Evolutionary conservation across 345 rosid genomes (phyloP), one percentile per base, ranked within the genome.

Genomic region (Adansonia digitata): DNA sequence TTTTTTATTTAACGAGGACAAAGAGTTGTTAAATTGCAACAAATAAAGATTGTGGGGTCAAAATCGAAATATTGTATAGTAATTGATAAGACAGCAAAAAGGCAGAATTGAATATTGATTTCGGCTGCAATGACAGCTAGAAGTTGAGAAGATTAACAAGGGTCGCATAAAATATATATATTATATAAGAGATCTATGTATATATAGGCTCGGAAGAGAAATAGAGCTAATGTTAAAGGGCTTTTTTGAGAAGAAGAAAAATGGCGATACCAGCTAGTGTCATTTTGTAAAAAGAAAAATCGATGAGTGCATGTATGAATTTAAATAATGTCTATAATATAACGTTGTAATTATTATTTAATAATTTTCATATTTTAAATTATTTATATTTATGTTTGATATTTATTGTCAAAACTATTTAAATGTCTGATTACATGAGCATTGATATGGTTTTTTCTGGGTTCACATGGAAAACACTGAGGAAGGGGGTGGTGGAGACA

Each of bases 41-140:
- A 17, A 57, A 57, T 26, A 14, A 26, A 57, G 35, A 57, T 57
- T 57, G 62, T 57, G 27, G 62, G 61, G 61, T 56, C 61, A n/a
- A n/a, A n/a, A n/a, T n/a, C n/a, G n/a, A n/a, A n/a, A n/a, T n/a
- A n/a, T n/a, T n/a, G n/a, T n/a, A 17, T 49, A 49, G 8, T 42
- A 42, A 42, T 42, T 42, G 18, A 40, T 40, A 42, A 5, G 17
- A n/a, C 70, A 46, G 43, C 43, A 7, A 71, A 40, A 53, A 31
- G 20, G 63, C 12, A 55, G 64, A 71, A 14, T 55, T 53, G 34
- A 71, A 22, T 34, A 39, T 37, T 39, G 51, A 52, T 20, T 71
- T 39, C 40, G 55, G 39, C 64, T 35, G 20, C 12, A 71, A 71
- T 71, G 64, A 71, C 74, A 69, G 45, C 43, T 69, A 46, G 7